Percentiles rank a stretch among this genome's conserved stretches.
Conservation (phyloP, 805 yeast species). For the Lipomyces lipofer region DNA sequence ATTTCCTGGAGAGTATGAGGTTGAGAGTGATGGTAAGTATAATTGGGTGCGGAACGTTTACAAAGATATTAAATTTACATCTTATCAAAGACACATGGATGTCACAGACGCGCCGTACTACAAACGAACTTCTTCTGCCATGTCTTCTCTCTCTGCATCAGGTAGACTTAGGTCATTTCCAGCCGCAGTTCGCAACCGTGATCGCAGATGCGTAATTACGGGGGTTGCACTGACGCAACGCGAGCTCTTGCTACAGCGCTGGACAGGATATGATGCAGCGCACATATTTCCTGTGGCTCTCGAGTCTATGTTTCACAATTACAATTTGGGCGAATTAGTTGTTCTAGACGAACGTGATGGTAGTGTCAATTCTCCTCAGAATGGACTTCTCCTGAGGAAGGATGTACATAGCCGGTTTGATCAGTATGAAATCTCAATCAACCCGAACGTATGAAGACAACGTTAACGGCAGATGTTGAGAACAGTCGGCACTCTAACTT, state of each 20-base stretch:
- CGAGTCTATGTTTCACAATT: conserved; percentile 1
- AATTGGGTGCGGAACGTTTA: not conserved
- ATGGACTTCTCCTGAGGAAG: not conserved
- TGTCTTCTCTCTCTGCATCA: not conserved
- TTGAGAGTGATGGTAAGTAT: not conserved
- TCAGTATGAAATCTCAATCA: not conserved
- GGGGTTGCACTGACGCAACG: not conserved
- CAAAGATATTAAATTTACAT: not conserved
- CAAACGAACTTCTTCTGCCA: not conserved
- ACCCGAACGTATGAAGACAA: not conserved
- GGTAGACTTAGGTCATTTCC: not conserved
- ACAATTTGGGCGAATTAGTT: not conserved
- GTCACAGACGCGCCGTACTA: not conserved
- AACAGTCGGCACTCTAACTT: not conserved
- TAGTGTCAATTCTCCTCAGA: not conserved
- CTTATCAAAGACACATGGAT: not conserved
- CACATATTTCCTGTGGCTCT: conserved; percentile 1
- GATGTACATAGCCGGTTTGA: not conserved
- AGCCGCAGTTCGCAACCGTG: conserved; percentile 1
- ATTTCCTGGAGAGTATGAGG: not conserved
- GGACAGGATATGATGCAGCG: not conserved
- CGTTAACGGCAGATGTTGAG: not conserved
- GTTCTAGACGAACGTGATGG: not conserved
- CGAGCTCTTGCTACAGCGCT: conserved; percentile 1
- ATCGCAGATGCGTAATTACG: conserved; percentile 1